Base-by-base conservation (phyloP, 345 rosid species). In the Carallia brachiata region DNA sequence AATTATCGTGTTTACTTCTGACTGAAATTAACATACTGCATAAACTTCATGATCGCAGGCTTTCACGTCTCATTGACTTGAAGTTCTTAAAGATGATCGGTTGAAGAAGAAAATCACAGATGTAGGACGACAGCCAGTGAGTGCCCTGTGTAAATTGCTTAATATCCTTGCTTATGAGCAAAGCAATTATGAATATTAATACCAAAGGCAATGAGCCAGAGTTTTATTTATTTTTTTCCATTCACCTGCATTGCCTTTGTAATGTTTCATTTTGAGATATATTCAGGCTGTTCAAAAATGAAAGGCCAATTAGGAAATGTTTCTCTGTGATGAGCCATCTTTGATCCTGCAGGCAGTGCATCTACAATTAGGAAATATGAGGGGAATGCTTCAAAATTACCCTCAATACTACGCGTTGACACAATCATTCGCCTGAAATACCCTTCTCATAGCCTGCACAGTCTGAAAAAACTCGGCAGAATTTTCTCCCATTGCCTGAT, bases 21-120 rank as follows among this genome's bases (percentile, higher is more conserved):
- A 44, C 16, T 52, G 30, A 28, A 13, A 36, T 40, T 61, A 7
- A 34, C 50, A 62, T 17, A 13, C 17, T 47, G 30, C 36, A 36
- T 16, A 32, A 2, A 48, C 37, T 15, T 40, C 67, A 27, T 70
- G 9, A 10, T 47, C 80, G 85, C 85, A 89, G 95, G 92, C 92
- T 69, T 91, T 89, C 78, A 73, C 88, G n/a, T 76, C 81, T 55
- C 78, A 73, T 0, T 82, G 71, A 86, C 73, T 67, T 53, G 65
- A 60, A 72, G 60, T 36, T 10, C 36, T 5, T 28, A 16, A 34
- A 65, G 10, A 65, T 47, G 58, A 34, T 13, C 44, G 57, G 23
- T 17, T n/a, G 2, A 18, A 7, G 18, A n/a, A 58, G 58, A 36
- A 66, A 52, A n/a, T 36, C 27, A 16, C 70, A 36, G 60, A 34